Evolutionary conservation across 2,329 filamentous ascomycete species (phyloP), one percentile per base, ranked within the genome.

Genomic region (Ophiostoma piceae): DNA sequence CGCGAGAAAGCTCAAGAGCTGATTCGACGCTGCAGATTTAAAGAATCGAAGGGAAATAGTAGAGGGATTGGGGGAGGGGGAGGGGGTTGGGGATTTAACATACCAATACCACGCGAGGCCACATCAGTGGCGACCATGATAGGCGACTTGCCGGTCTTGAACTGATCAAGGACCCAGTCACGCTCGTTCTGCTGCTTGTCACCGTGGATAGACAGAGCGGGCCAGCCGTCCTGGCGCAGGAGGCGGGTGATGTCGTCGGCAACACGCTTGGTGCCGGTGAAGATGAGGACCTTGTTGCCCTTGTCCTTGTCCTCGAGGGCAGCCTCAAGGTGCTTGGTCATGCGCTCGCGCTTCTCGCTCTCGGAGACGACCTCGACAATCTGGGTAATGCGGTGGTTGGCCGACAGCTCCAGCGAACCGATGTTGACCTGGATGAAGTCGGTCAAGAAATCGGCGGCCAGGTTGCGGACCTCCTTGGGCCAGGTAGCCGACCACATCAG

Each of bases 71-170:
- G 39, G 3, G 14, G n/a, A 43, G 35, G 51, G 76, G 78, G 43
- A 14, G 78, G 81, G 80, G 81, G 80, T 82, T 83, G 51, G 51
- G 51, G 51, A 2, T 16, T 57, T 22, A 65, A 94, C 93, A 96
- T 96, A 97, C 95, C 95, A 84, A 99, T 97, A 92, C 95, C 95
- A 94, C 95, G 95, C 79, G 95, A 98, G 84, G 95, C 95, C 83
- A 99, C 95, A 79, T 98, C 95, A 75, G 95, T 99, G 84, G 95
- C 95, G 84, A 99, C 95, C 94, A 99, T 97, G 88, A 99, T 96
- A 79, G 95, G 95, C 84, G 93, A 97, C 87, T 98, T 97, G 83
- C 93, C 94, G 74, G 92, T 92, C 89, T 98, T 99, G 89, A 99
- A 99, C 82, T 98, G 94, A 82, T 98, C 96, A 79, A 99, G 86